phyloP scores from a whole-genome alignment of 2,329 filamentous ascomycete species.

The Colletotrichum nymphaeae region DNA sequence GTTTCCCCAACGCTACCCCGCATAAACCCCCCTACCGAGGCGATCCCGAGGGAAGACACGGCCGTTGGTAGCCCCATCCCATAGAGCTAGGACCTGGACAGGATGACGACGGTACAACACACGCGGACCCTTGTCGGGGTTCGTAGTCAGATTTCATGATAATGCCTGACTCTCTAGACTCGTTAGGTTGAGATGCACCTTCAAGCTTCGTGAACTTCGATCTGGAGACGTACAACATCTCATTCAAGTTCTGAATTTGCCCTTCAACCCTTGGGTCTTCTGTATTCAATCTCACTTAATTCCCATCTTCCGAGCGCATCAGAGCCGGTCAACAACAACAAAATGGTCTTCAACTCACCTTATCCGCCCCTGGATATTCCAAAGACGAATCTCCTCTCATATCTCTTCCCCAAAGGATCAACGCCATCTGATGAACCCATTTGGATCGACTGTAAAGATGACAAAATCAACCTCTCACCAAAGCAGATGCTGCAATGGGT shows the following conservation, averaged over 20 bases:
- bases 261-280: background rate
- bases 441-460: conserved; percentile 64
- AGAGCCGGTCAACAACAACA: background rate
- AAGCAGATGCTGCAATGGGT: conserved; percentile 61
- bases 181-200: background rate
- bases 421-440: conserved; percentile 56
- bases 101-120: background rate
- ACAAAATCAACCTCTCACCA: conserved; percentile 56
- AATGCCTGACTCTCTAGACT: background rate
- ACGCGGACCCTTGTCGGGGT: background rate
- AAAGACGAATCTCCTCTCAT: conserved; percentile 55
- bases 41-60: conserved; percentile 29
- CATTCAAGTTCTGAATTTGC: background rate
- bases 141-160: background rate
- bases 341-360: conserved; percentile 56
- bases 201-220: background rate
- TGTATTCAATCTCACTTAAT: background rate
- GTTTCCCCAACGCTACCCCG: conserved; percentile 28
- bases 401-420: conserved; percentile 46
- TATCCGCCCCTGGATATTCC: conserved; percentile 56
- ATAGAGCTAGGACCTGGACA: background rate
- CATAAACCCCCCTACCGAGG: conserved; percentile 23
- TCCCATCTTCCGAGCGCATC: background rate
- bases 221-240: background rate
- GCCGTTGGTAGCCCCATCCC: background rate